Evolutionary conservation across 2,329 filamentous ascomycete species (phyloP).

Genomic region (Pseudogymnoascus sp.): DNA sequence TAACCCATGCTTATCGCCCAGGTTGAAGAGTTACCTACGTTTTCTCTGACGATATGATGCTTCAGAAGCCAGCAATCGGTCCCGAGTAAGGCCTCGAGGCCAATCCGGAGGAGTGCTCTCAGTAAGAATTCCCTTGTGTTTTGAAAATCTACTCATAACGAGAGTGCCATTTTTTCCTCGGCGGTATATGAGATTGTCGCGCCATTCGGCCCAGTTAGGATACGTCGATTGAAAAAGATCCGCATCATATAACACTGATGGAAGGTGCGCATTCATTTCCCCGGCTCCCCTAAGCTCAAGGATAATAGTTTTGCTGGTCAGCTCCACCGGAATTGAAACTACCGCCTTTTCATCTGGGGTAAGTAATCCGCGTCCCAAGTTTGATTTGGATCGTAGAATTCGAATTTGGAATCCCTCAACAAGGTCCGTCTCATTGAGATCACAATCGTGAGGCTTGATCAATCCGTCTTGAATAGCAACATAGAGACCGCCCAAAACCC

Average conservation of each 20-base stretch:
- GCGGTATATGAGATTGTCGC: not conserved
- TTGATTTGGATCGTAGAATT: not conserved
- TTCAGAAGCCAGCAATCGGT: not conserved
- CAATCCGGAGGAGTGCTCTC: not conserved
- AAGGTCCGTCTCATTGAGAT: not conserved
- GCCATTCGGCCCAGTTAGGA: not conserved
- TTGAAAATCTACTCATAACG: too few relatives aligned
- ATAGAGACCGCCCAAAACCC: not conserved
- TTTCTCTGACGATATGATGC: not conserved
- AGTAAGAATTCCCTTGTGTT: too few relatives aligned
- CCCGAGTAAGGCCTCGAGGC: not conserved
- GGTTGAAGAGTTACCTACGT: not conserved
- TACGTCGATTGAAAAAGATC: not conserved
- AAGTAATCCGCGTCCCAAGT: not conserved
- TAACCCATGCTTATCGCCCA: not conserved
- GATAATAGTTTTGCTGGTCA: too few relatives aligned
- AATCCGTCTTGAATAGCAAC: not conserved
- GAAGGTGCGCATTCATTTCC: too few relatives aligned
- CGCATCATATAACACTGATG: not conserved
- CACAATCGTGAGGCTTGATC: not conserved
- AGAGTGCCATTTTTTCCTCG: not conserved
- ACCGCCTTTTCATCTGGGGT: not conserved
- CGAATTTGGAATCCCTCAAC: not conserved
- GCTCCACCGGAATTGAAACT: not conserved
- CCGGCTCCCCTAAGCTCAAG: too few relatives aligned